Conservation (phyloP, 2,329 filamentous ascomycete genomes). For the Fusarium chuoi region DNA sequence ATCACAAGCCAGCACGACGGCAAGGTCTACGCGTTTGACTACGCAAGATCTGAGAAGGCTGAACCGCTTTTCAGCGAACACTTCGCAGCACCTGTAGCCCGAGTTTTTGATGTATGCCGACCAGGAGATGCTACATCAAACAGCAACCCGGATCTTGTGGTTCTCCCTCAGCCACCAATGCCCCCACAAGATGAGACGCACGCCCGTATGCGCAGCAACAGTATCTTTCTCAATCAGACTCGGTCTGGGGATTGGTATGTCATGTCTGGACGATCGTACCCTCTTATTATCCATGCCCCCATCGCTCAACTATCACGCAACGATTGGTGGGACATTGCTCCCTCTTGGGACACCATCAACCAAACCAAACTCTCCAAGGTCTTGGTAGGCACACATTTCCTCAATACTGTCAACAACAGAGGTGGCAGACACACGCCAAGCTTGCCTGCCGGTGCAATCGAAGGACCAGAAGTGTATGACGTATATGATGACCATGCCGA, state of each 20-base stretch:
- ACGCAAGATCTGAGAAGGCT: slow-evolving; percentile 63
- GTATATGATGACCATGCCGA: slow-evolving; percentile 38
- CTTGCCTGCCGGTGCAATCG: slow-evolving; percentile 50
- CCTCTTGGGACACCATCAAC: slow-evolving; percentile 53
- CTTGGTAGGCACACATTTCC: slow-evolving; percentile 77
- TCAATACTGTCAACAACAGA: slow-evolving; percentile 55
- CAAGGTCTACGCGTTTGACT: slow-evolving; percentile 81
- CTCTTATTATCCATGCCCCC: slow-evolving; percentile 78
- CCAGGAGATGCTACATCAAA: slow-evolving; percentile 71
- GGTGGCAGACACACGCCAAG: slow-evolving; percentile 50
- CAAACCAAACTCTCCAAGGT: slow-evolving; percentile 65
- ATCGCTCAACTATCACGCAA: slow-evolving; percentile 56
- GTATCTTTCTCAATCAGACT: slow-evolving; percentile 88
- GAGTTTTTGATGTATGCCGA: slow-evolving; percentile 88
- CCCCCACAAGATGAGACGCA: slow-evolving; percentile 62
- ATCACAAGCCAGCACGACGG: slow-evolving; percentile 90
- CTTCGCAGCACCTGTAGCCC: slow-evolving; percentile 80
- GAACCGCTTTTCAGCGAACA: slow-evolving; percentile 73
- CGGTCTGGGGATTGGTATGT: slow-evolving; percentile 92
- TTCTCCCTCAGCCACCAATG: slow-evolving; percentile 86
- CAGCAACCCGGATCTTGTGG: slow-evolving; percentile 78
- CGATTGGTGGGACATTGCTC: slow-evolving; percentile 60
- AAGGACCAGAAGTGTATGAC: slow-evolving; percentile 25
- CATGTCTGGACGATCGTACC: slow-evolving; percentile 86
- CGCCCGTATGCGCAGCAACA: slow-evolving; percentile 65